Percentiles rank a stretch among this genome's conserved stretches.
These are phyloP conservation scores for Juglanconis sp. DNA, from an alignment of 2,329 filamentous ascomycete genomes.

Conservation along the genomic window DNA sequence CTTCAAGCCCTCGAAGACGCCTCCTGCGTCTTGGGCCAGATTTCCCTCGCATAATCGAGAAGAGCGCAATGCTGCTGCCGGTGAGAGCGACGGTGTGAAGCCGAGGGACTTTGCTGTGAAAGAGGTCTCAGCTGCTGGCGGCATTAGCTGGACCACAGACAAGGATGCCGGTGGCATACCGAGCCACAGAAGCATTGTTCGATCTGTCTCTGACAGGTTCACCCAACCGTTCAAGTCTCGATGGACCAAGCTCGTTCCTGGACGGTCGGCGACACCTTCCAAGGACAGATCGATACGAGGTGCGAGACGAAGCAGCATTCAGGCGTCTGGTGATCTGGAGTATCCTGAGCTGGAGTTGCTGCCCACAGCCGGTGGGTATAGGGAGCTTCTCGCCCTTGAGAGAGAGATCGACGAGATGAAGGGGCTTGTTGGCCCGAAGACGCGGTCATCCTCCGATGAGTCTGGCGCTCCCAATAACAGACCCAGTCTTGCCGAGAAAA, in stretches of 20 bases:
- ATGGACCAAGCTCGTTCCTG: slow-evolving; percentile 25
- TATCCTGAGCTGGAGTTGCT: slow-evolving; percentile 24
- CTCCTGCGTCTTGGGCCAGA: slow-evolving; percentile 32
- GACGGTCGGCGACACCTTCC: slow-evolving; percentile 9
- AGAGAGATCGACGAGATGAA: slow-evolving; percentile 22
- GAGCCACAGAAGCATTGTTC: slow-evolving; percentile 12
- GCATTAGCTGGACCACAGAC: slow-evolving; percentile 27
- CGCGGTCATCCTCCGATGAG: neutral
- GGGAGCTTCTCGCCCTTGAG: slow-evolving; percentile 21
- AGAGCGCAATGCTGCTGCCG: slow-evolving; percentile 26
- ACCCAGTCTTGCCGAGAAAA: slow-evolving; percentile 1
- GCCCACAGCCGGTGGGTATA: slow-evolving; percentile 18
- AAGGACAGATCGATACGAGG: slow-evolving; percentile 11
- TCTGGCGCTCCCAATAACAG: neutral
- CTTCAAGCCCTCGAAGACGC: neutral
- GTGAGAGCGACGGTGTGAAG: slow-evolving; percentile 24
- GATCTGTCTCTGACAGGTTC: slow-evolving; percentile 29
- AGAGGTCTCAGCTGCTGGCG: slow-evolving; percentile 19
- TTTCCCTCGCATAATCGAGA: slow-evolving; percentile 31
- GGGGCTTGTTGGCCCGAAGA: neutral
- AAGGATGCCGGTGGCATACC: slow-evolving; percentile 1
- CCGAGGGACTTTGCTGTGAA: slow-evolving; percentile 29
- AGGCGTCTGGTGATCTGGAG: slow-evolving; percentile 17
- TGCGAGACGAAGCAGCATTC: slow-evolving; percentile 14
- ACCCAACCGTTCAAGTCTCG: slow-evolving; percentile 28